Percentiles rank a stretch among this genome's conserved stretches.
These are phyloP conservation scores for Tuber calosporum DNA, from an alignment of 495 filamentous ascomycete genomes.

Conservation along the genomic window DNA sequence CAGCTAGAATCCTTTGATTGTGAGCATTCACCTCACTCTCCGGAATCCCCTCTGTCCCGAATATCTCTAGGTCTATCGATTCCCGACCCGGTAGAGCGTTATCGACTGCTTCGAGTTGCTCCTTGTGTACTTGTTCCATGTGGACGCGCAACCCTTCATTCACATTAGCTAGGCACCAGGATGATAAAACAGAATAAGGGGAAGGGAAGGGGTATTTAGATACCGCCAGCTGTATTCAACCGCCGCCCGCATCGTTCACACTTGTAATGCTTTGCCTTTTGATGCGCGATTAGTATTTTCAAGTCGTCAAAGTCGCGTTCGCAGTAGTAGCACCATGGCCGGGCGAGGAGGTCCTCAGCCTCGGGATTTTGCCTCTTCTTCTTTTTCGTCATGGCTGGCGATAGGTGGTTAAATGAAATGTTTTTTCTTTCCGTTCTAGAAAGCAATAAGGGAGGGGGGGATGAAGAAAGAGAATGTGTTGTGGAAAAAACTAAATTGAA, in stretches of 20 bases:
- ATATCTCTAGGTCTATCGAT: slow-evolving; percentile 85
- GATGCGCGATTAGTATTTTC: slow-evolving; percentile 90
- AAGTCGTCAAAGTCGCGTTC: slow-evolving; percentile 97
- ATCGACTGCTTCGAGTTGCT: slow-evolving; percentile 73
- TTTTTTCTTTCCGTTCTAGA: background rate
- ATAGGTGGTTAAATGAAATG: background rate
- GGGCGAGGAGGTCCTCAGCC: slow-evolving; percentile 74
- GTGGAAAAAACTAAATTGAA: background rate
- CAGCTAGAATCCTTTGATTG: slow-evolving; percentile 71
- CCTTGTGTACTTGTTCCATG: slow-evolving; percentile 98
- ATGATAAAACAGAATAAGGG: slow-evolving; percentile 8
- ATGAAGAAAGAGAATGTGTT: background rate
- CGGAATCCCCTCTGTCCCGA: slow-evolving; percentile 95
- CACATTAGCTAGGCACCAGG: slow-evolving; percentile 29
- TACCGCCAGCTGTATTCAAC: slow-evolving; percentile 91
- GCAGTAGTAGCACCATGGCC: slow-evolving; percentile 98
- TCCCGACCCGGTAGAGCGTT: slow-evolving; percentile 81
- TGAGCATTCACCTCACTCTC: slow-evolving; percentile 74
- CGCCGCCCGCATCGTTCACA: slow-evolving; percentile 81
- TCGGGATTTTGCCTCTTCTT: slow-evolving; percentile 77
- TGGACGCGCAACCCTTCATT: slow-evolving; percentile 77
- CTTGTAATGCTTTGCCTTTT: slow-evolving; percentile 98
- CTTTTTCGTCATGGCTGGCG: slow-evolving; percentile 60
- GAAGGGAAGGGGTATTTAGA: slow-evolving; percentile 33
- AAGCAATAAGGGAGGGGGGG: background rate